Conservation (phyloP, 1,139 yeast species). For the Kurtzmaniella quercitrusa region DNA sequence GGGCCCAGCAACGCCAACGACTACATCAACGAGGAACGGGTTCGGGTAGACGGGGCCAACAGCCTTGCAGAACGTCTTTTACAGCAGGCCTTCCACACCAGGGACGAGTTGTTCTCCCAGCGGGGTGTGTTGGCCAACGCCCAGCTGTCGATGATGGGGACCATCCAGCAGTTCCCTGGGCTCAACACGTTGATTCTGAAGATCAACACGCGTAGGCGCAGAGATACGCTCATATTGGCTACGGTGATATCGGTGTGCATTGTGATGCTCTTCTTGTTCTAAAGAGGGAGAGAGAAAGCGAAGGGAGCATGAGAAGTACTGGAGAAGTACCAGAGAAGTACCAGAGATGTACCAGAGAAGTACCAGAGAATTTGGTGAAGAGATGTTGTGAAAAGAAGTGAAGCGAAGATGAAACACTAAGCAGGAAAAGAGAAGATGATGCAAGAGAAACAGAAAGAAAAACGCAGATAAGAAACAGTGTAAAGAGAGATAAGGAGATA, state of each 20-base stretch:
- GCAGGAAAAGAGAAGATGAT: too few species aligned
- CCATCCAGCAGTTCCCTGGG: conserved; percentile 75
- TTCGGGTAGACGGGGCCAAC: conserved; percentile 70
- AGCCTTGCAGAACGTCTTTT: conserved; percentile 74
- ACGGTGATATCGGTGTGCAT: conserved; percentile 70
- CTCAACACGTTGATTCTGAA: conserved; percentile 69
- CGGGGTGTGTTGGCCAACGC: conserved; percentile 61
- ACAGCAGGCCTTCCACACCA: conserved; percentile 80
- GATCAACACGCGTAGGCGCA: conserved; percentile 82
- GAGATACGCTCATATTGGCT: conserved; percentile 86
- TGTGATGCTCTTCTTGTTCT: conserved; percentile 53
- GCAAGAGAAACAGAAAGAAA: too few species aligned
- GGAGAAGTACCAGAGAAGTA: too few species aligned
- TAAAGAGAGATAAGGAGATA: not conserved
- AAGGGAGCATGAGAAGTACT: too few species aligned
- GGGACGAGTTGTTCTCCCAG: conserved; percentile 80
- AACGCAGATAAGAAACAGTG: too few species aligned
- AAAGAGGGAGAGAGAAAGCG: too few species aligned
- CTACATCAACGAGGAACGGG: conserved; percentile 74
- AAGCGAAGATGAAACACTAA: too few species aligned
- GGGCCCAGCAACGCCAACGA: conserved; percentile 40
- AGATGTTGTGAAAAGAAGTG: too few species aligned
- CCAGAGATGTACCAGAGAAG: too few species aligned
- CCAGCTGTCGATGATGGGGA: conserved; percentile 56
- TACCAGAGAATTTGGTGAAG: too few species aligned